A percentile compares a stretch with the other conserved stretches of the same genome.
phyloP scores from a whole-genome alignment of 192 early-diverging fungal genomes.

The Spizellomyces sp. region DNA sequence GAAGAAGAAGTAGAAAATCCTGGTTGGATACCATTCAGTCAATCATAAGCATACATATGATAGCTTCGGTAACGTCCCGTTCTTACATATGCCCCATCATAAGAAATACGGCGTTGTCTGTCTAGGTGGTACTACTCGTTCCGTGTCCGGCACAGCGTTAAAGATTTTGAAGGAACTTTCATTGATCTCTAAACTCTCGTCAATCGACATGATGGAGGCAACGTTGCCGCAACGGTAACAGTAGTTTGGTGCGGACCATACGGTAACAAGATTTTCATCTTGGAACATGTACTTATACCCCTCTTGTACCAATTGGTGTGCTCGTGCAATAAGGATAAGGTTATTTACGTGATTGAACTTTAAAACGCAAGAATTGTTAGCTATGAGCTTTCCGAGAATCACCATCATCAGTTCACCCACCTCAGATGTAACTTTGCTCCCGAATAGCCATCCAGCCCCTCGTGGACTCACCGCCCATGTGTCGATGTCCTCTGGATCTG shows the following conservation, averaged over 20 bases:
- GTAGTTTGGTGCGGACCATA: constrained; percentile 86
- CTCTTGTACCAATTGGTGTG: constrained; percentile 98
- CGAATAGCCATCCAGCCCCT: constrained; percentile 97
- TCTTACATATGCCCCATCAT: constrained; percentile 25
- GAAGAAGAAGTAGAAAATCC: no score
- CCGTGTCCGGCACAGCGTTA: constrained; percentile 92
- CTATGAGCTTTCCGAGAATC: neutral
- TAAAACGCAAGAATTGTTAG: neutral
- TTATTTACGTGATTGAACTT: constrained; percentile 93
- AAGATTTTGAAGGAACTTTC: constrained; percentile 95
- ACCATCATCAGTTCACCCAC: constrained; percentile 36
- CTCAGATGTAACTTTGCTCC: constrained; percentile 90
- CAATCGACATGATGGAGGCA: constrained; percentile 59
- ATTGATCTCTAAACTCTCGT: constrained; percentile 71
- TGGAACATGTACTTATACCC: constrained; percentile 95
- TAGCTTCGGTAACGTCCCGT: no score
- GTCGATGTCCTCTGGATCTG: constrained; percentile 94
- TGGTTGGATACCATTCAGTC: no score
- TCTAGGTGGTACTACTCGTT: constrained; percentile 59
- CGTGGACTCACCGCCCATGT: constrained; percentile 88
- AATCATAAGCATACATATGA: no score
- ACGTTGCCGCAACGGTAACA: constrained; percentile 70
- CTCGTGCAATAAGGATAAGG: constrained; percentile 86
- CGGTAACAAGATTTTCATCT: constrained; percentile 92
- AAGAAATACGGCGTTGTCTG: constrained; percentile 56